These are phyloP conservation scores for Westerdykella aurantiaca DNA, from an alignment of 2,329 filamentous ascomycete species.

Conservation along the genomic window DNA sequence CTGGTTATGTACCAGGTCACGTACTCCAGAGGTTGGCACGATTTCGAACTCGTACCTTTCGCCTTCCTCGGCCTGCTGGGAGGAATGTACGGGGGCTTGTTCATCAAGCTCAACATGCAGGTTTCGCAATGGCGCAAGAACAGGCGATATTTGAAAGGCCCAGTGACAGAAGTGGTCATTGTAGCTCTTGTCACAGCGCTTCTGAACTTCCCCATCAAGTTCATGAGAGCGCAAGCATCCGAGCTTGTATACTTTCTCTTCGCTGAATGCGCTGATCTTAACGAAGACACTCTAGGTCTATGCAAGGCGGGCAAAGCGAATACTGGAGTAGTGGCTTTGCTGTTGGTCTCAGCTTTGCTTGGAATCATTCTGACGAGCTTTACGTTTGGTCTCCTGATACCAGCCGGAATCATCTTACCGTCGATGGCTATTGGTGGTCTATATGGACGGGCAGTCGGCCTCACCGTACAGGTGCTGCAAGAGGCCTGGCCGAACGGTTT, in stretches of 20 bases:
- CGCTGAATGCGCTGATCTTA: conserved; percentile 75
- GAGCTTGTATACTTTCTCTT: conserved; percentile 91
- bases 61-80: conserved; percentile 79
- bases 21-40: conserved; percentile 87
- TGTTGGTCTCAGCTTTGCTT: conserved; percentile 74
- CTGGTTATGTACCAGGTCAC: conserved; percentile 94
- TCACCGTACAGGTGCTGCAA: conserved; percentile 85
- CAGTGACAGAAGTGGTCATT: conserved; percentile 72
- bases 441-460: conserved; percentile 81
- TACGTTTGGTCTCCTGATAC: conserved; percentile 91
- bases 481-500: conserved; percentile 69
- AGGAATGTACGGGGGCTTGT: conserved; percentile 88
- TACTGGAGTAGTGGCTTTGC: conserved; percentile 71
- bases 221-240: conserved; percentile 88
- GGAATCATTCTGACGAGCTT: conserved; percentile 81
- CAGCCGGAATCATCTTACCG: conserved; percentile 89
- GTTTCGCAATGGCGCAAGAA: conserved; percentile 75
- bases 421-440: conserved; percentile 94
- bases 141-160: conserved; percentile 59
- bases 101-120: conserved; percentile 90
- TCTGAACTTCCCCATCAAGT: conserved; percentile 92
- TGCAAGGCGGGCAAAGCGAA: conserved; percentile 84
- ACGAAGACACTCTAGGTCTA: conserved; percentile 81
- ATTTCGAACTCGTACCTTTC: conserved; percentile 88
- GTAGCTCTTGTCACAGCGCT: conserved; percentile 77